Evolutionary conservation across 2,329 filamentous ascomycete genomes (phyloP).

Genomic region (Arthrobotrys pseudoclavata): DNA sequence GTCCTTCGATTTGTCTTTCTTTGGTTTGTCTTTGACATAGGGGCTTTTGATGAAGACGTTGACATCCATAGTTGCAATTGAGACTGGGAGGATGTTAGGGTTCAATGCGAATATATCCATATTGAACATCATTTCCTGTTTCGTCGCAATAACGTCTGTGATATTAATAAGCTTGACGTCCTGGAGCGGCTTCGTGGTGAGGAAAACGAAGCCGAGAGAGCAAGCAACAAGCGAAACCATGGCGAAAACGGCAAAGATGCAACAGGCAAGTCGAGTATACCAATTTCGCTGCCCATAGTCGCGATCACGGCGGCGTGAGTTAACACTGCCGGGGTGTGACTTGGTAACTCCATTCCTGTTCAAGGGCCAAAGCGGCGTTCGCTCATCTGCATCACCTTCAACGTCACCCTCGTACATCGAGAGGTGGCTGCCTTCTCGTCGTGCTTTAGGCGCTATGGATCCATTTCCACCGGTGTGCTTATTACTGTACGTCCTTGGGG

Average conservation of each 20-base stretch:
- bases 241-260: slow-evolving; percentile 84
- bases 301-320: slow-evolving; percentile 78
- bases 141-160: slow-evolving; percentile 89
- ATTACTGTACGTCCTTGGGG: slow-evolving; percentile 40
- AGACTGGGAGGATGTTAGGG: slow-evolving; percentile 90
- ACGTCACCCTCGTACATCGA: slow-evolving; percentile 66
- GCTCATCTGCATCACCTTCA: slow-evolving; percentile 83
- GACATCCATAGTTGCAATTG: slow-evolving; percentile 86
- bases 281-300: slow-evolving; percentile 76
- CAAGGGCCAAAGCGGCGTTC: slow-evolving; percentile 80
- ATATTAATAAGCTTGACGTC: slow-evolving; percentile 84
- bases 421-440: slow-evolving; percentile 56
- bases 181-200: slow-evolving; percentile 87
- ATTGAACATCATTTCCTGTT: slow-evolving; percentile 96
- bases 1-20: slow-evolving; percentile 52
- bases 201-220: slow-evolving; percentile 88
- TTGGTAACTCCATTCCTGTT: slow-evolving; percentile 69
- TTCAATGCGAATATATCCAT: slow-evolving; percentile 89
- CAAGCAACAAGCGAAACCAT: slow-evolving; percentile 85
- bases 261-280: slow-evolving; percentile 84
- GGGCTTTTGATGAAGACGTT: slow-evolving; percentile 96
- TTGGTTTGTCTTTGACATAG: slow-evolving; percentile 75
- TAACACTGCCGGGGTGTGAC: slow-evolving; percentile 64
- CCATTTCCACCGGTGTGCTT: slow-evolving; percentile 36
- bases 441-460: slow-evolving; percentile 37